A percentile compares a stretch with the other conserved stretches of the same genome.
These are phyloP conservation scores for Carallia brachiata DNA, from an alignment of 345 rosid species.

Conservation along the genomic window DNA sequence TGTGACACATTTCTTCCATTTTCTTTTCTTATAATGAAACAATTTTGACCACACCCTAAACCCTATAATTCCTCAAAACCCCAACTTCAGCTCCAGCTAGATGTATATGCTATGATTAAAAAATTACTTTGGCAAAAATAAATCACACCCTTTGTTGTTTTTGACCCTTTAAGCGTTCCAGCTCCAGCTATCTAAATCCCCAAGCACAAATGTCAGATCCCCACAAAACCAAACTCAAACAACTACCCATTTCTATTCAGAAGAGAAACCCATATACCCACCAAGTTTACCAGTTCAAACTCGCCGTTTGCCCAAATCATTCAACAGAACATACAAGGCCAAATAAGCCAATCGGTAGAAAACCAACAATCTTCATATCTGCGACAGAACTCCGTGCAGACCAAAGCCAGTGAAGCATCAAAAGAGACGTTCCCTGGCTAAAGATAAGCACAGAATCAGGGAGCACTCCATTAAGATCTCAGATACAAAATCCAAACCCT, in stretches of 20 bases:
- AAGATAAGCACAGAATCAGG: slow-evolving; percentile 12
- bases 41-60: slow-evolving; percentile 19
- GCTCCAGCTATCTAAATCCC: neutral
- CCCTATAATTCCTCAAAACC: neutral
- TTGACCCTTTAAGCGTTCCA: neutral
- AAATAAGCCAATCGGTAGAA: neutral
- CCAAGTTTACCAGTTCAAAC: neutral
- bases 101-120: neutral
- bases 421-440: neutral
- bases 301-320: neutral
- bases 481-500: no score
- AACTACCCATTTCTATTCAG: neutral
- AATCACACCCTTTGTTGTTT: slow-evolving; percentile 13
- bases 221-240: slow-evolving; percentile 3
- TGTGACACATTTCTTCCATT: slow-evolving; percentile 72
- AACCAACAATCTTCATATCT: slow-evolving; percentile 15
- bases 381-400: neutral
- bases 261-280: neutral
- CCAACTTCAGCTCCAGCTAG: neutral
- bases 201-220: neutral
- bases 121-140: slow-evolving; percentile 9
- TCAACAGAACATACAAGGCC: neutral
- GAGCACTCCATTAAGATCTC: no score
- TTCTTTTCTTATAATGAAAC: slow-evolving; percentile 3
- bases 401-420: neutral